Percentiles rank a stretch among this genome's conserved stretches.
phyloP scores from a whole-genome alignment of 768 basidiomycete genomes.

The Cantharellus anzutake region DNA sequence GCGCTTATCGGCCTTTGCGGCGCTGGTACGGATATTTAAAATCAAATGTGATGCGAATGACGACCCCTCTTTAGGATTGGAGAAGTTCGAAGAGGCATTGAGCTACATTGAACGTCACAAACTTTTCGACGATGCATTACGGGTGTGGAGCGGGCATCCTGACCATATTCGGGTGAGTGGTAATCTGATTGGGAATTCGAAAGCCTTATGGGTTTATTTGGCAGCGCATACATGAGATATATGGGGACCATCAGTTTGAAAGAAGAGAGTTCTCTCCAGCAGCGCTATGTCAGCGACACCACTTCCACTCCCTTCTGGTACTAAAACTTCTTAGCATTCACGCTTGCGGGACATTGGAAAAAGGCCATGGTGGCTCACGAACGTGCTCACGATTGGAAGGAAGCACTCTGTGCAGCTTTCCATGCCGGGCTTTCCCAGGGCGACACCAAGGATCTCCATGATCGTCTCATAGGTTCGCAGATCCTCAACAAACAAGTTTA shows the following conservation, averaged over 20 bases:
- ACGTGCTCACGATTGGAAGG: conserved; percentile 76
- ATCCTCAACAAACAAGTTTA: background rate
- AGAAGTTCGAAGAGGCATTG: conserved; percentile 61
- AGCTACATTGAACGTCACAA: conserved; percentile 61
- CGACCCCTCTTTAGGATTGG: conserved; percentile 27
- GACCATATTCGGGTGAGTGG: conserved; percentile 37
- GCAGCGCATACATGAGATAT: conserved; percentile 49
- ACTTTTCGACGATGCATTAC: conserved; percentile 54
- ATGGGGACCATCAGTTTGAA: conserved; percentile 79
- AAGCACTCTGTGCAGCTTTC: conserved; percentile 65
- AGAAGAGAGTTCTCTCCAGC: conserved; percentile 67
- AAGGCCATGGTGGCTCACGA: conserved; percentile 84
- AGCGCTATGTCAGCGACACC: conserved; percentile 25
- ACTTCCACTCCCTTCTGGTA: background rate
- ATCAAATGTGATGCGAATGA: background rate
- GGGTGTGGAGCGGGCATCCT: conserved; percentile 45
- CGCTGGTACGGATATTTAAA: conserved; percentile 32
- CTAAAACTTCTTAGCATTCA: conserved; percentile 32
- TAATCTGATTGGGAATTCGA: background rate
- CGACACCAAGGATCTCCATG: conserved; percentile 43
- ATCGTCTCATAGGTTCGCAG: conserved; percentile 57
- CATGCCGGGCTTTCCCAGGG: conserved; percentile 30
- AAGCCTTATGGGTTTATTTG: background rate
- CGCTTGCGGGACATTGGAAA: conserved; percentile 36
- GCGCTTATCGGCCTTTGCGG: conserved; percentile 57